Evolutionary conservation across 257 asterid genomes (phyloP).

Genomic region (Lithospermum erythrorhizon): DNA sequence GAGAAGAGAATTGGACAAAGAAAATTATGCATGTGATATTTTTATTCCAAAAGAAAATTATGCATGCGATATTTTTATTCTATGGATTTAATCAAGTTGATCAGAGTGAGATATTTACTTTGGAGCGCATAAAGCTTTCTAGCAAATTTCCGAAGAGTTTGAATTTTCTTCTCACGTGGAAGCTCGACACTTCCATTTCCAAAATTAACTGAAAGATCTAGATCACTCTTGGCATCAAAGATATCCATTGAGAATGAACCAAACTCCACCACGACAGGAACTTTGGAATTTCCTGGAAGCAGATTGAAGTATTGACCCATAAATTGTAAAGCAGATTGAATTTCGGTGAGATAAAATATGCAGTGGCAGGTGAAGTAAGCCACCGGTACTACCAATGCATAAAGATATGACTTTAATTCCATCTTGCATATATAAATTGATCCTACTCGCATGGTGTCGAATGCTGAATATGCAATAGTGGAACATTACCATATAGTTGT

Average conservation of each 20-base stretch:
- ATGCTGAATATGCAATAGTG: constrained; percentile 4
- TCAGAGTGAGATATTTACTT: constrained; percentile 30
- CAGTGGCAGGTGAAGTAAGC: background rate
- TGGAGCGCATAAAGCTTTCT: constrained; percentile 59
- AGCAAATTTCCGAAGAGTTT: constrained; percentile 67
- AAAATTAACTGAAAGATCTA: constrained; percentile 82
- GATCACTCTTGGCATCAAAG: constrained; percentile 61
- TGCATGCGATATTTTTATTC: too few relatives aligned
- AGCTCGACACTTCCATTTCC: constrained; percentile 20
- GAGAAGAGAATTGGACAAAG: too few relatives aligned
- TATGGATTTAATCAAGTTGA: background rate
- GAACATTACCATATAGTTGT: constrained; percentile 62
- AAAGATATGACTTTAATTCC: too few relatives aligned
- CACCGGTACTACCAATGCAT: too few relatives aligned
- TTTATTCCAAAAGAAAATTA: too few relatives aligned
- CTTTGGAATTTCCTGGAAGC: constrained; percentile 39
- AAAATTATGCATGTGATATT: background rate
- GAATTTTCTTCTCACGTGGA: constrained; percentile 70
- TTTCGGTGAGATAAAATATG: background rate
- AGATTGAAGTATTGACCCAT: constrained; percentile 6
- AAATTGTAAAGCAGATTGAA: constrained; percentile 1
- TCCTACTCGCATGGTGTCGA: background rate
- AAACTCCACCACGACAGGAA: constrained; percentile 72
- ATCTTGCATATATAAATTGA: too few relatives aligned
- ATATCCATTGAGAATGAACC: constrained; percentile 94